Evolutionary conservation across 306 rosid genomes (phyloP), one percentile per base, ranked within the genome.

Genomic region (Trifolium pratense): DNA sequence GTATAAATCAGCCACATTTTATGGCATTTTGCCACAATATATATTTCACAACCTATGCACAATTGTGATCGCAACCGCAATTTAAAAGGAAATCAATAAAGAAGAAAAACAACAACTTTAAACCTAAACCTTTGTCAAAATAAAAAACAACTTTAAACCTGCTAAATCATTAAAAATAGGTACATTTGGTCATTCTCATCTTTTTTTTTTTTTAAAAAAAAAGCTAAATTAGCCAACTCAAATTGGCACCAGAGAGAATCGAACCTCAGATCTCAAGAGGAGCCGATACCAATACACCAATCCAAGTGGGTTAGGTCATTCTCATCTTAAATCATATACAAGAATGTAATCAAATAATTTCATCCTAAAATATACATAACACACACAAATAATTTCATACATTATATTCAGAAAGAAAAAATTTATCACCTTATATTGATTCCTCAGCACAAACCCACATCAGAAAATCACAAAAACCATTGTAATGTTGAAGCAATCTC

Each of bases 331-430:
- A 63, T 4, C 20, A 25, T 40, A 43, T 25, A 51, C 25, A 29
- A 29, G 1, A 23, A 14, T 57, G 17, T 45, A 36, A 34, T 15
- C n/a, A 67, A 32, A 29, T 29, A 29, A 29, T 29, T 66, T 69
- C 26, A 59, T 49, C 48, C 40, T 12, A 62, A 57, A 18, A 61
- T 6, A 70, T 10, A 3, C 58, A 75, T 11, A 74, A 76, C 66
- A 64, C 23, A 76, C 66, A 64, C 23, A 74, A 64, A 59, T 48
- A 73, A 82, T 71, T 43, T 11, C 17, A 63, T 11, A 67, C 11
- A 73, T 37, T 6, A 49, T 53, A 76, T 45, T 25, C 53, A 62
- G 4, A 51, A 31, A 61, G 57, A 5, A 4, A 58, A 29, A 67
- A 65, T 4, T 29, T 55, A 36, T 74, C 53, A 76, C 85, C 71